Percentiles rank a stretch among this genome's conserved stretches.
phyloP scores from a whole-genome alignment of 768 basidiomycete species.

The Boletus reticuloceps region DNA sequence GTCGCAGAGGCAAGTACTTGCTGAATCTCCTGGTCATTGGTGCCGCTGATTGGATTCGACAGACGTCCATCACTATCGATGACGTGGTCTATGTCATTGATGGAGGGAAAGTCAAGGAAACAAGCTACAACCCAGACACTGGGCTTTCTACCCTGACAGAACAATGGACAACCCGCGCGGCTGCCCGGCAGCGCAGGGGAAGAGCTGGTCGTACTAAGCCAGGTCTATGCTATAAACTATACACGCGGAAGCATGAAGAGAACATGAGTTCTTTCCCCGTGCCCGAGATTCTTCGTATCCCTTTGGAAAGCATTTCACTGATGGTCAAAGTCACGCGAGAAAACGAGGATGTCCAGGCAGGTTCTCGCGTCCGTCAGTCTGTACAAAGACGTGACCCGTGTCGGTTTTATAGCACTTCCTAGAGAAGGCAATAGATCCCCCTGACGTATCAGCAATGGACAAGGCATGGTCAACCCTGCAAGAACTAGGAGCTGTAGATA shows the following conservation, averaged over 20 bases:
- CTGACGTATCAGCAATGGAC: conserved; percentile 70
- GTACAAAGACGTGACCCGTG: not conserved
- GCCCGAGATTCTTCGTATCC: conserved; percentile 87
- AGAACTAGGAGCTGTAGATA: conserved; percentile 75
- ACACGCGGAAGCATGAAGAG: conserved; percentile 68
- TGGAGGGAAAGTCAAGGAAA: conserved; percentile 83
- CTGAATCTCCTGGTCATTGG: no score
- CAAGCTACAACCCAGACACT: conserved; percentile 62
- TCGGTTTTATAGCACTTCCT: conserved; percentile 52
- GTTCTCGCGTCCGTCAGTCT: conserved; percentile 11
- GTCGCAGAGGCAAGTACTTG: conserved; percentile 69
- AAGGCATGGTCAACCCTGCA: conserved; percentile 69
- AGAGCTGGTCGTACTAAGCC: conserved; percentile 86
- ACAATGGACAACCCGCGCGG: conserved; percentile 74
- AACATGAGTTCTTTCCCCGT: conserved; percentile 70
- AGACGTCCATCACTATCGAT: conserved; percentile 91
- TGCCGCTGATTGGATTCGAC: not conserved
- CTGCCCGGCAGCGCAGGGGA: conserved; percentile 80
- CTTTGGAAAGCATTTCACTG: conserved; percentile 78
- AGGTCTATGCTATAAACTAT: conserved; percentile 86
- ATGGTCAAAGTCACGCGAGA: conserved; percentile 79
- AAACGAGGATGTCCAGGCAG: conserved; percentile 73
- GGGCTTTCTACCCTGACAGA: conserved; percentile 78
- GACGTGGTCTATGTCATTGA: conserved; percentile 87
- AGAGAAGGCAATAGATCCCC: conserved; percentile 79